A percentile compares a stretch with the other conserved stretches of the same genome.
These are phyloP conservation scores for Stagonosporopsis chrysanthemi DNA, from an alignment of 2,329 filamentous ascomycete species.

Conservation along the genomic window DNA sequence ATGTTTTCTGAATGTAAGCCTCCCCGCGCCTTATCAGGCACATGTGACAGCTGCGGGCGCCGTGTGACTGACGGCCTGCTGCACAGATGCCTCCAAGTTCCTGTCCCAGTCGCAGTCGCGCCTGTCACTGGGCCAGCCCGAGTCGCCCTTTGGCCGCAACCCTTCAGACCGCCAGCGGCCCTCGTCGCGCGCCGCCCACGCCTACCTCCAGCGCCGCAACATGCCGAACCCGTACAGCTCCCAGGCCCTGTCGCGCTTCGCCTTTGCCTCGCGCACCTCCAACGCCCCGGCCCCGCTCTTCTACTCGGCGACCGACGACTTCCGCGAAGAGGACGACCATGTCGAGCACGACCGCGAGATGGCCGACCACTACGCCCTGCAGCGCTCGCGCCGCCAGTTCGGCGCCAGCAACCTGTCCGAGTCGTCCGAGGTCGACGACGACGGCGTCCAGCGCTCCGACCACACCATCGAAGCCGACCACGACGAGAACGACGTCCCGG, in stretches of 20 bases:
- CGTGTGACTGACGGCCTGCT: conserved; percentile 53
- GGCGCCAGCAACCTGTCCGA: conserved; percentile 83
- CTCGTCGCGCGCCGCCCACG: conserved; percentile 58
- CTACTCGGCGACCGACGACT: conserved; percentile 88
- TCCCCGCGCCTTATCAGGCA: conserved; percentile 40
- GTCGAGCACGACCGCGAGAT: conserved; percentile 89
- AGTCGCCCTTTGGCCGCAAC: conserved; percentile 59
- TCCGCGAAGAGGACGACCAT: conserved; percentile 91
- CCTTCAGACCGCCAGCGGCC: conserved; percentile 54
- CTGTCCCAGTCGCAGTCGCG: conserved; percentile 97
- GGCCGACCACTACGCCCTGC: conserved; percentile 91
- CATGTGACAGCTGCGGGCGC: conserved; percentile 42
- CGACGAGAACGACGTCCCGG: conserved; percentile 49
- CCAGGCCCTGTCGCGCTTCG: conserved; percentile 71
- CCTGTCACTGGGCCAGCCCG: conserved; percentile 71
- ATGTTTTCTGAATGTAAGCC: background rate
- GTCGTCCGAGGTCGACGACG: conserved; percentile 82
- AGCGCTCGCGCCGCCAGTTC: conserved; percentile 87
- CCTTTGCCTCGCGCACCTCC: conserved; percentile 79
- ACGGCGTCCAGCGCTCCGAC: conserved; percentile 58
- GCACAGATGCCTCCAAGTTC: conserved; percentile 90
- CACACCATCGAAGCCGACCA: conserved; percentile 60
- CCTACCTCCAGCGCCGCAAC: conserved; percentile 58
- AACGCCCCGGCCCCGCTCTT: conserved; percentile 90
- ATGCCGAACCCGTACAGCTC: conserved; percentile 81